A percentile compares a stretch with the other conserved stretches of the same genome.
Conservation (phyloP, 345 rosid genomes). For the Heritiera fomes region DNA sequence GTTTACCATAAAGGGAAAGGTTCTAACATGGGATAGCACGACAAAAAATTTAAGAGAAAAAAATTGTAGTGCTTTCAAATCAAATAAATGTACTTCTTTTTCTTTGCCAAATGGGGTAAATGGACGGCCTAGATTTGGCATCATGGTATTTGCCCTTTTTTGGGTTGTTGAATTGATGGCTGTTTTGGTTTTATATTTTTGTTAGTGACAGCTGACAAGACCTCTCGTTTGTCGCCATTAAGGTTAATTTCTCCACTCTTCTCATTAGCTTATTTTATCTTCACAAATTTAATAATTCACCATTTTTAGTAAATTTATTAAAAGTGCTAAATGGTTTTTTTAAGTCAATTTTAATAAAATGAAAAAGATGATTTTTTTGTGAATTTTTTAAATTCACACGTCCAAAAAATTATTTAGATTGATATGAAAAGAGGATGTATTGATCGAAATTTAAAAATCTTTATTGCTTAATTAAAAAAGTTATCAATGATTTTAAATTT, state of each 20-base stretch:
- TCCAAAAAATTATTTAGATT: too few species aligned
- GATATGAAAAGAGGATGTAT: too few species aligned
- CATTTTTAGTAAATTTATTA: background rate
- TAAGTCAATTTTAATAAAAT: too few species aligned
- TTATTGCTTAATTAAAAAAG: too few species aligned
- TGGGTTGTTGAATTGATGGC: background rate
- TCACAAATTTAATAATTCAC: constrained; percentile 38
- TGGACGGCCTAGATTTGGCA: constrained; percentile 40
- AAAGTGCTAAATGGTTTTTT: too few species aligned
- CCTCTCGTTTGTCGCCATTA: constrained; percentile 37
- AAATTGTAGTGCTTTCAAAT: background rate
- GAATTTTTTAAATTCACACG: too few species aligned
- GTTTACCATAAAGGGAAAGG: constrained; percentile 44
- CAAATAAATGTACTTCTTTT: background rate
- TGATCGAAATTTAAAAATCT: too few species aligned
- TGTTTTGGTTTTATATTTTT: background rate
- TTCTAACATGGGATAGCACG: constrained; percentile 19
- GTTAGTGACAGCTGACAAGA: constrained; percentile 24
- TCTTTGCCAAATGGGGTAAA: background rate
- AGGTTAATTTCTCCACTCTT: constrained; percentile 33
- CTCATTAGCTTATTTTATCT: background rate
- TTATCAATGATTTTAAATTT: too few species aligned
- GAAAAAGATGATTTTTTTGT: too few species aligned
- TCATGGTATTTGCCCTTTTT: background rate
- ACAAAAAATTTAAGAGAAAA: background rate